Evolutionary conservation across 2,329 filamentous ascomycete genomes (phyloP), one percentile per base, ranked within the genome.

Genomic region (Trichoderma guizhouense): DNA sequence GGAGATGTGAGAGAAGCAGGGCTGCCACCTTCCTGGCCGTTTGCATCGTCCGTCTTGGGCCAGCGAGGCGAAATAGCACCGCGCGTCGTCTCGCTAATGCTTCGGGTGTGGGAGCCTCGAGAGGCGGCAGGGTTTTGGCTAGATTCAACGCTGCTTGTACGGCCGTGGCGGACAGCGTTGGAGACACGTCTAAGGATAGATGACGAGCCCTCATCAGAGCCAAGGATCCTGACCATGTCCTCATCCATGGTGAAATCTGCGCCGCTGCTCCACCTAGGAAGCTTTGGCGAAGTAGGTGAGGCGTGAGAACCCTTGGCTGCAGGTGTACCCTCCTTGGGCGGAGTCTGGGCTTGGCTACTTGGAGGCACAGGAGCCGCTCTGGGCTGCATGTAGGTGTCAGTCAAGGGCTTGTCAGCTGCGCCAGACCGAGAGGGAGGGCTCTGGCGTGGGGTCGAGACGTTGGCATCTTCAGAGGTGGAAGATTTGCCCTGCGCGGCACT

Each of bases 191-290:
- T 92, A 74, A 98, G 85, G 73, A 98, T 92, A 1, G 93, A 95
- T 30, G 93, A 91, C 36, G 90, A 91, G 57, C 87, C 86, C 79
- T 94, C 93, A 73, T 95, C 93, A 24, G 89, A 91, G 53, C 90
- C 92, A 72, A 97, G 86, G 72, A 98, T 95, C 71, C 95, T 91
- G 69, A 93, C 92, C 89, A 98, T 94, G 79, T 98, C 96, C 81
- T 98, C 95, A 75, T 98, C 95, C 91, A 97, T 90, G 72, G 92
- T 96, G 78, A 98, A 96, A 75, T 97, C 94, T 69, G 91, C 93
- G 67, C 93, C 93, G 57, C 89, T 87, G 81, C 92, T 97, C 89
- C 89, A 93, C 77, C 91, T 87, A 75, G 92, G 89, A 74, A 93
- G 84, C 76, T 90, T 90, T 11, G 92, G 90, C 11, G 91, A 93